Conservation (phyloP, 441 rosid species). For the Adansonia gregorii region DNA sequence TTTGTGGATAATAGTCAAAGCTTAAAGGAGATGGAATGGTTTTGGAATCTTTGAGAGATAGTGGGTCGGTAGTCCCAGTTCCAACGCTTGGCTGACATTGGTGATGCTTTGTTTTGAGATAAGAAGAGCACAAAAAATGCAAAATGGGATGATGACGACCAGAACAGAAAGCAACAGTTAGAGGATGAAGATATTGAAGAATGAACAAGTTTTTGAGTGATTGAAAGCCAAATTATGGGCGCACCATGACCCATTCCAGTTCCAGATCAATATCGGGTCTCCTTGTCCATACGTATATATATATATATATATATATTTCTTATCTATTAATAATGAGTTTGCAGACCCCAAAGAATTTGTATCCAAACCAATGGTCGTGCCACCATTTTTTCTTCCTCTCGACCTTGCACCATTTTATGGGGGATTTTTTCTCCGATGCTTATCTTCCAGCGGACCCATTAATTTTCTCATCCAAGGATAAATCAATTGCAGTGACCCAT, state of each 20-base stretch:
- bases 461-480: not conserved
- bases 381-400: no score
- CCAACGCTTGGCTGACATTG: not conserved
- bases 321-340: not conserved
- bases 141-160: not conserved
- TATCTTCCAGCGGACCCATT: not conserved
- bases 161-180: not conserved
- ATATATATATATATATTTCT: no score
- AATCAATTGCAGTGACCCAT: not conserved
- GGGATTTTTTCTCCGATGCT: not conserved
- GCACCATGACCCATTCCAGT: not conserved
- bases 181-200: not conserved
- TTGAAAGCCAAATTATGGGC: not conserved
- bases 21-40: not conserved
- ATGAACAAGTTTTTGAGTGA: not conserved
- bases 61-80: slow-evolving; percentile 14
- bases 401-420: not conserved
- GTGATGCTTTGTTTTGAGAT: not conserved
- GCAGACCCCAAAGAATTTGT: not conserved
- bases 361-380: not conserved
- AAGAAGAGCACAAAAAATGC: not conserved
- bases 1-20: not conserved
- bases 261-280: no score
- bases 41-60: slow-evolving; percentile 4
- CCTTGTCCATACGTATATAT: not conserved